phyloP scores from a whole-genome alignment of 768 basidiomycete genomes.

The Serendipita sp. region DNA sequence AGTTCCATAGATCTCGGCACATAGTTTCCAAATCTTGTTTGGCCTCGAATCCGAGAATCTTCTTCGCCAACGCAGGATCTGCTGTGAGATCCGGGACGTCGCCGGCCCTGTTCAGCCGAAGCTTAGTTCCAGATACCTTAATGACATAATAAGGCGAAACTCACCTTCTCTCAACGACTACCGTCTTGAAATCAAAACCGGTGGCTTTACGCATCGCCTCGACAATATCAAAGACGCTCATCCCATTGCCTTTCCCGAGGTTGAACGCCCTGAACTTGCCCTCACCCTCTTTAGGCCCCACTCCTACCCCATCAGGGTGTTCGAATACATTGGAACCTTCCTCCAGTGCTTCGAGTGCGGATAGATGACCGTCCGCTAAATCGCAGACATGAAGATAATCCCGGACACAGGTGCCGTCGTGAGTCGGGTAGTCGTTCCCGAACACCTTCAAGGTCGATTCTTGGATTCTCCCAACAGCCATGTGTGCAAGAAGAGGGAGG shows the following conservation, averaged over 20 bases:
- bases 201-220: slow-evolving; percentile 89
- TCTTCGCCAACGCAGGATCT: slow-evolving; percentile 77
- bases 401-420: slow-evolving; percentile 93
- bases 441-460: slow-evolving; percentile 65
- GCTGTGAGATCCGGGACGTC: slow-evolving; percentile 96
- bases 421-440: slow-evolving; percentile 93
- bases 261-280: slow-evolving; percentile 85
- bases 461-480: slow-evolving; percentile 78
- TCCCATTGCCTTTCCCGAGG: slow-evolving; percentile 82
- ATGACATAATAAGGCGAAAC: slow-evolving; percentile 16
- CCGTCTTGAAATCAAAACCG: slow-evolving; percentile 73
- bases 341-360: slow-evolving; percentile 72
- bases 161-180: slow-evolving; percentile 80
- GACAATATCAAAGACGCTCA: slow-evolving; percentile 85
- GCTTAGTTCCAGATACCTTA: not conserved
- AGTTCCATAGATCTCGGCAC: slow-evolving; percentile 97
- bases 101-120: slow-evolving; percentile 42
- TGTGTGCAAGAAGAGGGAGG: slow-evolving; percentile 82
- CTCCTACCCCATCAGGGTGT: slow-evolving; percentile 15
- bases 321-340: slow-evolving; percentile 47
- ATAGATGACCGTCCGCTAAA: slow-evolving; percentile 82
- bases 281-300: slow-evolving; percentile 27
- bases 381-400: slow-evolving; percentile 92
- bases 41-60: slow-evolving; percentile 86
- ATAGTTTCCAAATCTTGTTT: slow-evolving; percentile 68